Evolutionary conservation across 1,284 basidiomycete genomes (phyloP), one percentile per base, ranked within the genome.

Genomic region (Puccinia coronata): DNA sequence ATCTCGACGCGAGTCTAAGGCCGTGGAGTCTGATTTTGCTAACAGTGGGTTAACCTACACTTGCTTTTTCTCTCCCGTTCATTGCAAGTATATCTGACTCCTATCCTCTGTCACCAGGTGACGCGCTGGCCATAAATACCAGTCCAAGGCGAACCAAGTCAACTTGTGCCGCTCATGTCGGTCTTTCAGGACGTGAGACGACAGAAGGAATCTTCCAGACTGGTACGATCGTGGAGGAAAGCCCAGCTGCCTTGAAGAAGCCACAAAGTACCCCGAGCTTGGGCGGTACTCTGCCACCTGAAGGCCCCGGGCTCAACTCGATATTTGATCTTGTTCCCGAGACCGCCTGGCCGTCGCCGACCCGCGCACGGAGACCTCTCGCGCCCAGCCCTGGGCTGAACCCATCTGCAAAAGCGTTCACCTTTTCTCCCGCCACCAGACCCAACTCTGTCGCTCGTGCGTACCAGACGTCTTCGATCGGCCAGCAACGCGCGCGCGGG

Each of bases 351-450:
- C 63, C 63, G 39, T 28, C 63, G 8, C 9, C 11, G 0, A 20
- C 23, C 28, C 34, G 36, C 25, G 25, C 70, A 47, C 49, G 53
- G 70, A 53, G 34, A 23, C 55, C 34, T 11, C 43, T n/a, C 1
- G 25, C 70, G 16, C 5, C 67, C 47, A 16, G 49, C 11, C 23
- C 55, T 14, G 6, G 25, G 4, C n/a, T 72, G 25, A 72, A 72
- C 28, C 70, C 70, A 3, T 72, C 47, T 20, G 70, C 70, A 1
- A 72, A 72, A 57, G 70, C 9, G 55, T 72, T 72, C 36, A 67
- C 63, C 23, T 67, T 43, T 14, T 67, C 63, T 67, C 18, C 63
- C n/a, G n/a, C n/a, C 18, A 16, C n/a, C n/a, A 67, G n/a, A 14
- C n/a, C 23, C 63, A 25, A 39, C 39, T 28, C 63, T 43, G 39